Evolutionary conservation across 495 filamentous ascomycete species (phyloP).

Genomic region (Ramalina peruviana): DNA sequence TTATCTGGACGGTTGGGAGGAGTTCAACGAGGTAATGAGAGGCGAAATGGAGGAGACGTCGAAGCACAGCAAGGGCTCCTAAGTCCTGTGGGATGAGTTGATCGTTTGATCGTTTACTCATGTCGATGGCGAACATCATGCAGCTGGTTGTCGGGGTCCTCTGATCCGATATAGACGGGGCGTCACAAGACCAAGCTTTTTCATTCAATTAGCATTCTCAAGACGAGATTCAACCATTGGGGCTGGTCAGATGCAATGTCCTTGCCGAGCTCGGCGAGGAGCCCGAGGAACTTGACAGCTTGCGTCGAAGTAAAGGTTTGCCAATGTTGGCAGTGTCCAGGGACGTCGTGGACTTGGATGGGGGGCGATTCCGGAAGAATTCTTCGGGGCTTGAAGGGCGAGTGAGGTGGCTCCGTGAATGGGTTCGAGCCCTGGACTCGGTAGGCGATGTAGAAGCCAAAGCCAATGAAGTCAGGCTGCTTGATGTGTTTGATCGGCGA

Average conservation of each 20-base stretch:
- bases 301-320: constrained; percentile 6
- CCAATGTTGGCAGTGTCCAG: constrained; percentile 12
- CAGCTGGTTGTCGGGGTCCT: no score
- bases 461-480: constrained; percentile 1
- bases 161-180: no score
- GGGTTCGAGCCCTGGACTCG: constrained; percentile 3
- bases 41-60: constrained; percentile 68
- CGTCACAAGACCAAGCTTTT: no score
- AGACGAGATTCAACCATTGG: neutral
- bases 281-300: constrained; percentile 4
- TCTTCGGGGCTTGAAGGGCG: constrained; percentile 8
- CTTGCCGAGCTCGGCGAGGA: constrained; percentile 8
- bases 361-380: constrained; percentile 4
- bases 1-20: constrained; percentile 78
- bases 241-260: neutral
- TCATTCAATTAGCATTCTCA: no score
- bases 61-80: constrained; percentile 23
- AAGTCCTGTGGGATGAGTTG: neutral
- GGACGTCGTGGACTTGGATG: constrained; percentile 11
- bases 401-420: neutral
- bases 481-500: constrained; percentile 15
- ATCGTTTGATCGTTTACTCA: no score
- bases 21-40: constrained; percentile 69
- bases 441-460: constrained; percentile 2
- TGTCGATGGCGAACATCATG: no score